phyloP scores from a whole-genome alignment of 495 filamentous ascomycete genomes.

The Trichoderma virens region DNA sequence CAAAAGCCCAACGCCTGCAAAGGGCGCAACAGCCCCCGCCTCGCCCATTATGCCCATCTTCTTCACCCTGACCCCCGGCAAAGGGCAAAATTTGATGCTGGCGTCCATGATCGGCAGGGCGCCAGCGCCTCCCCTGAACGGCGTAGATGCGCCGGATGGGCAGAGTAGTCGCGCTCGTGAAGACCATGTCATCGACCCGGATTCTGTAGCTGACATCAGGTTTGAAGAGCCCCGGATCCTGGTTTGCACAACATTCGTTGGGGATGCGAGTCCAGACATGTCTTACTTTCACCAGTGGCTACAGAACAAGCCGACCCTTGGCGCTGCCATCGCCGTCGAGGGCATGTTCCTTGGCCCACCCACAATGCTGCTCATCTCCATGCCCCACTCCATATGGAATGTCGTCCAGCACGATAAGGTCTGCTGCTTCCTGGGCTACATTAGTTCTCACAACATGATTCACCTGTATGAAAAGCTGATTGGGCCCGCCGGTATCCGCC shows the following conservation, averaged over 20 bases:
- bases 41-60: slow-evolving; percentile 36
- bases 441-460: slow-evolving; percentile 51
- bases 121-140: slow-evolving; percentile 12
- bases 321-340: slow-evolving; percentile 46
- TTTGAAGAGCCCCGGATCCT: slow-evolving; percentile 47
- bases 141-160: background rate
- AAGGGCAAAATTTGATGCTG: slow-evolving; percentile 38
- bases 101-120: slow-evolving; percentile 32
- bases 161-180: slow-evolving; percentile 18
- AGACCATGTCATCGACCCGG: slow-evolving; percentile 30
- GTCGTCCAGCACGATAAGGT: slow-evolving; percentile 50
- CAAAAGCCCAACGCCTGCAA: slow-evolving; percentile 24
- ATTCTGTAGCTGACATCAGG: slow-evolving; percentile 37
- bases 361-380: slow-evolving; percentile 49
- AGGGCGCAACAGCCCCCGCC: slow-evolving; percentile 33
- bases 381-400: slow-evolving; percentile 48
- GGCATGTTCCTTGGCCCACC: slow-evolving; percentile 52
- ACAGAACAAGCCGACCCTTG: slow-evolving; percentile 37
- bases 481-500: slow-evolving; percentile 28
- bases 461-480: slow-evolving; percentile 47
- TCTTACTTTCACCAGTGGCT: slow-evolving; percentile 51
- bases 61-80: slow-evolving; percentile 41
- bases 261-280: slow-evolving; percentile 50
- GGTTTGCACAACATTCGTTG: slow-evolving; percentile 49
- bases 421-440: slow-evolving; percentile 47